These are phyloP conservation scores for Trypanosoma mega DNA, from an alignment of 208 protist genomes.

Conservation along the genomic window DNA sequence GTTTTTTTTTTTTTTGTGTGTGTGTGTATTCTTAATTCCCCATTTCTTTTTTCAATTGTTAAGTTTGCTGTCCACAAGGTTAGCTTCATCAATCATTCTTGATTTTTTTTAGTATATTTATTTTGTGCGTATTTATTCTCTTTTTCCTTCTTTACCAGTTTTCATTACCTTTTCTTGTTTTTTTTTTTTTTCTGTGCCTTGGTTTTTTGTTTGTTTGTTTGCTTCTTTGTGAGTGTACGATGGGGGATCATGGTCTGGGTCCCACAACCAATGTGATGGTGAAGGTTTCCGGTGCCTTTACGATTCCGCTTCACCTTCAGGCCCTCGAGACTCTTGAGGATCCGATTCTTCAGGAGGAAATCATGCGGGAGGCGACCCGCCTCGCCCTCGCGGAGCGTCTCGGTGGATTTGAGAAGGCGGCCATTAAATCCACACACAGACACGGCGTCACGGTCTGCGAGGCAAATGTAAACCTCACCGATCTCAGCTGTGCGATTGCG, in stretches of 20 bases:
- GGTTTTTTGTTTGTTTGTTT: not conserved
- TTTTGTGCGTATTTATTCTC: not conserved
- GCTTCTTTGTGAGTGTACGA: not conserved
- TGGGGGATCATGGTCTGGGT: conserved; percentile 6
- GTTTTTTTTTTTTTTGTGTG: too few relatives aligned
- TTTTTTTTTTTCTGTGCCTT: conserved; percentile 9
- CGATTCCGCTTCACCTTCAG: conserved; percentile 44
- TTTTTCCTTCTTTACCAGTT: not conserved
- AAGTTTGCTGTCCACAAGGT: not conserved
- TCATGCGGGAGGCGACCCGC: conserved; percentile 60
- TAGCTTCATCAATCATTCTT: not conserved
- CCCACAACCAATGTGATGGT: conserved; percentile 36
- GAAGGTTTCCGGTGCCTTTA: conserved; percentile 45
- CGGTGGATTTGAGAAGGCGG: conserved; percentile 64
- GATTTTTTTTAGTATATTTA: not conserved
- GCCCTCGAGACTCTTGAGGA: conserved; percentile 59
- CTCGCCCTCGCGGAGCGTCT: conserved; percentile 68
- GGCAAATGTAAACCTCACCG: conserved; percentile 33
- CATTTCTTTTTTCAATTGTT: conserved; percentile 1
- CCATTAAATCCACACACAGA: conserved; percentile 21
- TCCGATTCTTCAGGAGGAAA: conserved; percentile 52
- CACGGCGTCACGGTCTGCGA: conserved; percentile 15
- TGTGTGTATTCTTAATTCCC: too few relatives aligned
- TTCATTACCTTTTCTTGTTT: not conserved
- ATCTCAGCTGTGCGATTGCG: conserved; percentile 49